These are phyloP conservation scores for Dendryphion nanum DNA, from an alignment of 2,329 filamentous ascomycete genomes.

Conservation along the genomic window DNA sequence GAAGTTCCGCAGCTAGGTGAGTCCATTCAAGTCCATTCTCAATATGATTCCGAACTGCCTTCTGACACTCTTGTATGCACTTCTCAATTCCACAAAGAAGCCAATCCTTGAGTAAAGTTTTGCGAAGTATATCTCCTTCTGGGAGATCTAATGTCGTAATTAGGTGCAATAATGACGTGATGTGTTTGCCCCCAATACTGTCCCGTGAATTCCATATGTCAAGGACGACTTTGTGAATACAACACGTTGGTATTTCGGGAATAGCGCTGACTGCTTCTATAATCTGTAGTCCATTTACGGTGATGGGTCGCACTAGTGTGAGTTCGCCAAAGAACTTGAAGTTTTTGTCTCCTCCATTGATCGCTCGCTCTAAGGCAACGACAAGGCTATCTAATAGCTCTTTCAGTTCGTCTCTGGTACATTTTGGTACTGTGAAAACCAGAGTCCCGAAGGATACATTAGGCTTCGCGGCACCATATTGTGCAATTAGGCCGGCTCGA, in stretches of 20 bases:
- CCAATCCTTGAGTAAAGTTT: slow-evolving; percentile 15
- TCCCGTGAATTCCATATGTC: slow-evolving; percentile 9
- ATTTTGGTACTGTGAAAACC: slow-evolving; percentile 18
- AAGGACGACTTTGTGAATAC: slow-evolving; percentile 12
- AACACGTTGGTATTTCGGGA: slow-evolving; percentile 5
- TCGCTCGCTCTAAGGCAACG: slow-evolving; percentile 8
- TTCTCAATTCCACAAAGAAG: slow-evolving; percentile 20
- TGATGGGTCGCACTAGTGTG: slow-evolving; percentile 16
- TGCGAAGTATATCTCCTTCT: slow-evolving; percentile 11
- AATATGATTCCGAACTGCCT: slow-evolving; percentile 17
- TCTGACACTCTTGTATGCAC: slow-evolving; percentile 23
- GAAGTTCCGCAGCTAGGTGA: slow-evolving; percentile 17
- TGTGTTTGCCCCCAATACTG: slow-evolving; percentile 16
- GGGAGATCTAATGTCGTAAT: slow-evolving; percentile 15
- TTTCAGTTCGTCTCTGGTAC: slow-evolving; percentile 17
- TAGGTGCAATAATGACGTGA: slow-evolving; percentile 15
- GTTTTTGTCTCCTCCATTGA: slow-evolving; percentile 2
- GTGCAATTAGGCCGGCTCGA: slow-evolving; percentile 20
- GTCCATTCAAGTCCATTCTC: slow-evolving; percentile 13
- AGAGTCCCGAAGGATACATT: slow-evolving; percentile 17
- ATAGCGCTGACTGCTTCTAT: slow-evolving; percentile 20
- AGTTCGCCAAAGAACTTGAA: slow-evolving; percentile 21
- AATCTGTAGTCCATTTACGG: slow-evolving; percentile 16
- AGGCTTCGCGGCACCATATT: slow-evolving; percentile 13
- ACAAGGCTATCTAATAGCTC: slow-evolving; percentile 14